A percentile compares a stretch with the other conserved stretches of the same genome.
phyloP scores from a whole-genome alignment of 1,139 yeast genomes.

The Geotrichum australiense region DNA sequence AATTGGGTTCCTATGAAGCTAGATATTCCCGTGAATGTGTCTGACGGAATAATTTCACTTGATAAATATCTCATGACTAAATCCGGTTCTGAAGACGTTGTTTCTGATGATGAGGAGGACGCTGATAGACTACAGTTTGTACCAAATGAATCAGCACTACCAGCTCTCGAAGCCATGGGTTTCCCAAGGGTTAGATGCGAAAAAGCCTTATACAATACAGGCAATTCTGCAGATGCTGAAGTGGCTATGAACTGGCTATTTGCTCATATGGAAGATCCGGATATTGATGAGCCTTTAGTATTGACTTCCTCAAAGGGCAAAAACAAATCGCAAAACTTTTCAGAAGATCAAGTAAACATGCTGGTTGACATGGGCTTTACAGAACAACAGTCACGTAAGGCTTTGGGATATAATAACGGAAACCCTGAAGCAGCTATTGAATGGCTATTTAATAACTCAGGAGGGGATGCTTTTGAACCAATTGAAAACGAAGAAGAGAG shows the following conservation, averaged over 20 bases:
- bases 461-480: conserved; percentile 65
- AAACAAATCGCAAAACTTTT: conserved; percentile 9
- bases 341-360: conserved; percentile 42
- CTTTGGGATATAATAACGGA: conserved; percentile 50
- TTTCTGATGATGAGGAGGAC: conserved; percentile 33
- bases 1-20: conserved; percentile 90
- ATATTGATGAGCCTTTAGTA: conserved; percentile 58
- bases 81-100: conserved; percentile 35
- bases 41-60: conserved; percentile 41
- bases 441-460: conserved; percentile 77
- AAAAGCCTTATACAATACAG: conserved; percentile 67
- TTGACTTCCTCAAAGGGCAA: conserved; percentile 19
- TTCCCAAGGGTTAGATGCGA: conserved; percentile 61
- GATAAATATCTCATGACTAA: conserved; percentile 35
- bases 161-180: conserved; percentile 72
- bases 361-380: conserved; percentile 76
- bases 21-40: conserved; percentile 61
- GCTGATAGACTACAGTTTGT: conserved; percentile 34
- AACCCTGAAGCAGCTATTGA: conserved; percentile 76
- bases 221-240: conserved; percentile 55
- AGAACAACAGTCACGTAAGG: conserved; percentile 55
- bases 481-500: conserved; percentile 35
- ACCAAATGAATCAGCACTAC: conserved; percentile 52
- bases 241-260: conserved; percentile 89
- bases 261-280: conserved; percentile 79